Conservation (phyloP, 306 rosid species). For the Luffa acutangula region DNA sequence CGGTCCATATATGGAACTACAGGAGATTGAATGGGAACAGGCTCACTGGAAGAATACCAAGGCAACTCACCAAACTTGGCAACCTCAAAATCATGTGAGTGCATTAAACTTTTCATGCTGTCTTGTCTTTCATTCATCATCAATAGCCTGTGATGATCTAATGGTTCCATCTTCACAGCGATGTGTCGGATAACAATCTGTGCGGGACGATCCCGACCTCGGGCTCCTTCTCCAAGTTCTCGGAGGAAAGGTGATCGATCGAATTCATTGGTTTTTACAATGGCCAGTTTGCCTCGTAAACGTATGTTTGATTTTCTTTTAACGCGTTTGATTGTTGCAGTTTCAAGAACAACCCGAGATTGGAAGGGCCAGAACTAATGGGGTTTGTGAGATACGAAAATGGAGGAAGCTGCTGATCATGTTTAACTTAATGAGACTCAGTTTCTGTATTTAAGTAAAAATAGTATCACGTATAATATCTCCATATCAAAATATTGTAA, state of each 20-base stretch:
- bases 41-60: constrained; percentile 65
- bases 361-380: constrained; percentile 82
- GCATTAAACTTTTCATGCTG: background rate
- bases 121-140: background rate
- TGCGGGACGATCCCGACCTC: constrained; percentile 70
- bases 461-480: background rate
- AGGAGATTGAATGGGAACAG: constrained; percentile 65
- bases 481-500: background rate
- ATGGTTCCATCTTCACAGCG: constrained; percentile 22
- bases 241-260: constrained; percentile 47
- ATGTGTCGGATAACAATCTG: constrained; percentile 67
- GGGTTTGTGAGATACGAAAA: constrained; percentile 78
- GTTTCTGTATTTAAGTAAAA: background rate
- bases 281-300: background rate
- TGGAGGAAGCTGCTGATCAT: constrained; percentile 66
- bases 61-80: constrained; percentile 54
- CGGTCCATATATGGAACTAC: constrained; percentile 6
- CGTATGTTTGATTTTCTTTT: background rate
- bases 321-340: constrained; percentile 25
- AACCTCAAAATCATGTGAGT: constrained; percentile 69
- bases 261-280: background rate
- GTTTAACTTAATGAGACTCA: background rate
- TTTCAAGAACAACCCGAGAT: constrained; percentile 71
- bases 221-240: constrained; percentile 63
- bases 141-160: background rate